Base-by-base conservation (phyloP, 140 eudicot genomes). In the Stevia rebaudiana region DNA sequence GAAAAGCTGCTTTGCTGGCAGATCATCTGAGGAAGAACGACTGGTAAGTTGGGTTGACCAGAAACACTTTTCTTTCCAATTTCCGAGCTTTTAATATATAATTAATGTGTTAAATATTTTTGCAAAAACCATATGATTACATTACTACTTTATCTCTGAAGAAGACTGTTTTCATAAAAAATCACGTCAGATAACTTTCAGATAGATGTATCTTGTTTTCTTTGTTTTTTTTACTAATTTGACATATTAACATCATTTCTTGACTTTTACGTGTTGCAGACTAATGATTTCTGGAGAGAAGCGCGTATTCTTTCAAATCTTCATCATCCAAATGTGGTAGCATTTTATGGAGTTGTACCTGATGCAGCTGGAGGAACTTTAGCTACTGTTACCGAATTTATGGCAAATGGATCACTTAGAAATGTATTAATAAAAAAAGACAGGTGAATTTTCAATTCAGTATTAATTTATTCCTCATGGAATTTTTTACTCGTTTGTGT, bases 211-310 rank as follows among this genome's bases (percentile, higher is more conserved):
- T 30, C 35, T 21, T 55, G n/a, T 55, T 24, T 53, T 55, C 13
- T 30, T 12, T 6, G 13, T 30, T 54, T 53, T 53, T 54, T 25
- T 54, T 12, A 33, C 40, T 4, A 5, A 56, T 56, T 30, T 30
- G 63, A 56, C 44, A 6, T 16, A 33, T 31, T n/a, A 37, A 59
- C 33, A 61, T 40, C 23, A 10, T 9, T 71, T 19, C 2, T 59
- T 8, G 33, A 35, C 49, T 18, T 61, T 50, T 12, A 63, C 24
- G 21, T 64, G 18, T 69, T 16, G 30, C 79, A 90, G 97, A 80
- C 87, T 9, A 81, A 75, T 75, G 95, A 90, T 50, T 90, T 90
- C 54, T 90, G 95, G 97, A 86, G 94, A 71, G 94, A 88, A 82
- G 96, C 96, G 43, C 81, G 81, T 58, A 85, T 88, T 31, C 79